phyloP scores from a whole-genome alignment of 331 rosid species.

The Malus hybrid region DNA sequence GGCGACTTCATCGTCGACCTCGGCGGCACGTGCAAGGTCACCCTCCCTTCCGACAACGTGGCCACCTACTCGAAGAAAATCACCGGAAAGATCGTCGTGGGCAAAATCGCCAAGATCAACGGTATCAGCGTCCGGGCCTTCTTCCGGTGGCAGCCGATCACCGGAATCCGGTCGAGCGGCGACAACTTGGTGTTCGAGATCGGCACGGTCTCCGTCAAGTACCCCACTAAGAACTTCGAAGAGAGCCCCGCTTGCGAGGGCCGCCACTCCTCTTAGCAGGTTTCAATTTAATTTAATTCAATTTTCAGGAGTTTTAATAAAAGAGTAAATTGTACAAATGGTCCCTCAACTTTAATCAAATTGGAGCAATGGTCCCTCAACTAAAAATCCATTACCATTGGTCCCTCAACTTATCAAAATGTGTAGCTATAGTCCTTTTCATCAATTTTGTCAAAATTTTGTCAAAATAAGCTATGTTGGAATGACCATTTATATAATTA shows the following conservation, averaged over 20 bases:
- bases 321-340: too few species aligned
- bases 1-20: slow-evolving; percentile 67
- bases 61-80: slow-evolving; percentile 70
- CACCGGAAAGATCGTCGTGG: slow-evolving; percentile 66
- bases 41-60: slow-evolving; percentile 92
- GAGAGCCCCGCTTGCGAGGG: slow-evolving; percentile 80
- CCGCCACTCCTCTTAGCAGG: slow-evolving; percentile 58
- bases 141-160: slow-evolving; percentile 89
- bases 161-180: slow-evolving; percentile 55
- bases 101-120: slow-evolving; percentile 52
- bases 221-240: slow-evolving; percentile 58
- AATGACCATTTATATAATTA: too few species aligned
- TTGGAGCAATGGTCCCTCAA: too few species aligned
- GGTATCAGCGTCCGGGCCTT: slow-evolving; percentile 82
- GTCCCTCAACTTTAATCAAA: too few species aligned
- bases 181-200: slow-evolving; percentile 50
- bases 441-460: too few species aligned
- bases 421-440: too few species aligned
- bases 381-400: too few species aligned
- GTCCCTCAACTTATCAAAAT: too few species aligned
- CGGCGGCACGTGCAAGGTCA: slow-evolving; percentile 68
- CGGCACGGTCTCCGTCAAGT: slow-evolving; percentile 73
- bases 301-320: background rate
- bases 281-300: slow-evolving; percentile 8
- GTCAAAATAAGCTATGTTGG: too few species aligned